Evolutionary conservation across 2,329 filamentous ascomycete genomes (phyloP).

Genomic region (Atkinsonella hypoxylon): DNA sequence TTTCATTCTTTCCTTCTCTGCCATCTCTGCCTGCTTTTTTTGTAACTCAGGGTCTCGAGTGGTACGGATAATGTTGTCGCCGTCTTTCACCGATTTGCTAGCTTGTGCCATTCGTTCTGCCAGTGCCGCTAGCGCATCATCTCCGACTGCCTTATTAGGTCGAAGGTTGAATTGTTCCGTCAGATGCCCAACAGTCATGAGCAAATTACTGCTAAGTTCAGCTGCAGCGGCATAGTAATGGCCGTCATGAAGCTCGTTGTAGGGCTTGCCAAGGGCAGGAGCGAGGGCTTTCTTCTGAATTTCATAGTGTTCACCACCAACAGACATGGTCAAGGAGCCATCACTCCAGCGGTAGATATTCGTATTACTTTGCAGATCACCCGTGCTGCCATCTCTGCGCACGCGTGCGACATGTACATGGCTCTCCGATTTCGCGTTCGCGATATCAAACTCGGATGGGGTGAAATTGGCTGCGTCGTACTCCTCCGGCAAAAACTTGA

Average conservation of each 20-base stretch:
- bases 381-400: constrained; percentile 53
- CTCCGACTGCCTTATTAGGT: constrained; percentile 54
- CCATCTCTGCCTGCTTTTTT: constrained; percentile 60
- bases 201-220: constrained; percentile 52
- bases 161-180: constrained; percentile 59
- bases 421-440: constrained; percentile 40
- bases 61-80: constrained; percentile 57
- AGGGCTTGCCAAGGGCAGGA: constrained; percentile 45
- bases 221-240: constrained; percentile 68
- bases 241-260: constrained; percentile 56
- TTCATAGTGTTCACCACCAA: constrained; percentile 66
- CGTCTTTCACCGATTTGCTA: constrained; percentile 41
- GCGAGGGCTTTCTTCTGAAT: constrained; percentile 59
- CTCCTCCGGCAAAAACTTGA: constrained; percentile 55
- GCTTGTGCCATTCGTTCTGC: constrained; percentile 55
- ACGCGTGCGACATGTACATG: constrained; percentile 57
- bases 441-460: constrained; percentile 41
- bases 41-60: constrained; percentile 64
- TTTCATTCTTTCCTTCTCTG: constrained; percentile 62
- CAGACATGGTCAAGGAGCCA: constrained; percentile 62
- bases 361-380: constrained; percentile 61
- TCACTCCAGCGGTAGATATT: constrained; percentile 69
- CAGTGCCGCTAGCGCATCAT: constrained; percentile 58
- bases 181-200: constrained; percentile 65
- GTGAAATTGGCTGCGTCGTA: constrained; percentile 57